Evolutionary conservation across 2,329 filamentous ascomycete species (phyloP), one percentile per base, ranked within the genome.

Genomic region (Verticillium dahliae): DNA sequence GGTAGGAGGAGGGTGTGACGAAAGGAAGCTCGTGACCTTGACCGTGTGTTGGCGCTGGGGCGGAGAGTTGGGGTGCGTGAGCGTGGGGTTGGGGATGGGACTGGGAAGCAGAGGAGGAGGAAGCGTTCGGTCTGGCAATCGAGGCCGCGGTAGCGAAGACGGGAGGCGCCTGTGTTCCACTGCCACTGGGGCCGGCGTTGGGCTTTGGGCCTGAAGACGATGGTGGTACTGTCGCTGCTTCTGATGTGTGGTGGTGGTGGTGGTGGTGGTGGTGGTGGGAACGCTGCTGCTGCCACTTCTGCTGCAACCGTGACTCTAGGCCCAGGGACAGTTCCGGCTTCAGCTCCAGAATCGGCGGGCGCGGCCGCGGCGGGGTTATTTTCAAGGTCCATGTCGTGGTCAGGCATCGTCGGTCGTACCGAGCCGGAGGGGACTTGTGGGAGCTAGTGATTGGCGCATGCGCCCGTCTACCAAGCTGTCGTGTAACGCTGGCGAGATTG

Each of bases 1-100:
- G 79, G 73, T 85, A 86, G 61, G 83, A 85, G 63, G 83, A 86
- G 63, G 84, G 84, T 73, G 82, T 80, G 69, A 85, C 83, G 73
- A 85, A 84, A 65, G 80, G 81, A 69, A 83, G 80, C 72, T 84
- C 76, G 73, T 79, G 77, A 73, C 77, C 45, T 55, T 37, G 58
- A 13, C 41, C 58, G 69, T 71, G 72, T 18, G 58, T 34, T 54
- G 35, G 67, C 33, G 61, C 67, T 59, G 62, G 65, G 39, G 59
- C 61, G 61, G 63, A 11, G 60, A 60, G 31, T 33, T 27, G 41
- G 38, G 57, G 38, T 14, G 57, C 38, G 11, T 58, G 57, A n/a
- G 27, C 57, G 34, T 58, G 57, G 38, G 45, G 45, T 18, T 52
- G 45, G 39, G 39, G 39, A 41, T 41, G 15, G 18, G 45, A 52